phyloP scores from a whole-genome alignment of 108 stramenopile genomes.

The Bacterosira constricta region DNA sequence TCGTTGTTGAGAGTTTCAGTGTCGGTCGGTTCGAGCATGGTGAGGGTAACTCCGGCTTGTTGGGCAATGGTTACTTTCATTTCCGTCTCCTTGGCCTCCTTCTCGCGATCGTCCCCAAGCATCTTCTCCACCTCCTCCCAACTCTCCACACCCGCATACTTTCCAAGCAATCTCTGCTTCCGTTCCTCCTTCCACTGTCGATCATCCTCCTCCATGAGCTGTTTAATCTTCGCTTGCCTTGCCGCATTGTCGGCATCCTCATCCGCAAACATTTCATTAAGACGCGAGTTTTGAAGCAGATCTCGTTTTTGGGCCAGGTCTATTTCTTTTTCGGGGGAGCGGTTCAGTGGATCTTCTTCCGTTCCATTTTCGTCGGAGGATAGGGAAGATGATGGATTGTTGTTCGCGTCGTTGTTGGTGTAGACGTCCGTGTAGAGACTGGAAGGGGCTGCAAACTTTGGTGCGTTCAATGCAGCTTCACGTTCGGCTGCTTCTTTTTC shows the following conservation, averaged over 20 bases:
- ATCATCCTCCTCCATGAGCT: constrained; percentile 65
- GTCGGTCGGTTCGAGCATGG: constrained; percentile 60
- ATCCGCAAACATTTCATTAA: constrained; percentile 46
- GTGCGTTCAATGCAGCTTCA: background rate
- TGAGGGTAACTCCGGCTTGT: constrained; percentile 56
- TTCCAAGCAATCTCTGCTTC: constrained; percentile 60
- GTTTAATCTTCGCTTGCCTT: constrained; percentile 46
- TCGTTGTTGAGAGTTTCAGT: constrained; percentile 28
- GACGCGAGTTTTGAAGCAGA: constrained; percentile 34
- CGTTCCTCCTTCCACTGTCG: constrained; percentile 66
- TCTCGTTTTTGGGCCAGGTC: constrained; percentile 23
- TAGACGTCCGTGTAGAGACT: background rate
- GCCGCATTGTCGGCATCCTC: constrained; percentile 23
- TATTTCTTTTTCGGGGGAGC: constrained; percentile 19
- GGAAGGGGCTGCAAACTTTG: background rate
- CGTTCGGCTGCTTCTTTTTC: background rate
- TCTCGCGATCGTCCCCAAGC: constrained; percentile 45
- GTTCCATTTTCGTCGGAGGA: background rate
- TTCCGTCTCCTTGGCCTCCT: constrained; percentile 58
- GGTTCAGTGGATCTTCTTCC: constrained; percentile 7
- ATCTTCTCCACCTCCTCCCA: constrained; percentile 60
- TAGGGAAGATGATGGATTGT: background rate
- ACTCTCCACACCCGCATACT: constrained; percentile 65
- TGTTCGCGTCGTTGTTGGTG: background rate
- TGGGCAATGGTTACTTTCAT: constrained; percentile 55